Percentiles rank a stretch among this genome's conserved stretches.
Conservation (phyloP, 257 asterid species). For the Vinca minor region DNA sequence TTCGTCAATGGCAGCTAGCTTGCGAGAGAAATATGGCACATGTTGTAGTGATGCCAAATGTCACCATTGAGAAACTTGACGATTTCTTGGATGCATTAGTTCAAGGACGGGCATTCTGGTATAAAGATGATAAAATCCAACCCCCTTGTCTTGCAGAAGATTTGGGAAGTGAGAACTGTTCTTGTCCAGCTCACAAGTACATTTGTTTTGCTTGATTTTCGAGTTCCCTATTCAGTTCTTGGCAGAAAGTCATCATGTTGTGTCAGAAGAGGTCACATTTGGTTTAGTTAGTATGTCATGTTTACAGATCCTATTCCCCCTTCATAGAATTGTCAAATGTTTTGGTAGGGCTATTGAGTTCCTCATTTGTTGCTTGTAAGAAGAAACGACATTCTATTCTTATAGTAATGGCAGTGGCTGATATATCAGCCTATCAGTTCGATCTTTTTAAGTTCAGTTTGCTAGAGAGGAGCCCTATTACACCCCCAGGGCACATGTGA, state of each 20-base stretch:
- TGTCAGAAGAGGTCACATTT: background rate
- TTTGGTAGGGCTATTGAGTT: background rate
- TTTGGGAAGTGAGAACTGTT: conserved; percentile 52
- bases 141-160: conserved; percentile 86
- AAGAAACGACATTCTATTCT: background rate
- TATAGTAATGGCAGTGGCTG: background rate
- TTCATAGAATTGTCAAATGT: background rate
- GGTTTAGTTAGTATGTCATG: background rate
- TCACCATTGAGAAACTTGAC: conserved; percentile 68
- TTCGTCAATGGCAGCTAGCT: conserved; percentile 93
- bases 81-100: conserved; percentile 50
- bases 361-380: background rate
- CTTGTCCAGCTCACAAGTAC: conserved; percentile 26
- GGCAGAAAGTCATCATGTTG: background rate
- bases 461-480: too few relatives aligned
- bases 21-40: conserved; percentile 92
- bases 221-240: background rate
- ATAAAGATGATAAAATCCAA: conserved; percentile 34
- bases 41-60: conserved; percentile 82
- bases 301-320: background rate
- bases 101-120: conserved; percentile 64
- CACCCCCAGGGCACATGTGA: too few relatives aligned
- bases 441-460: too few relatives aligned
- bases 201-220: background rate
- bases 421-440: background rate